phyloP scores from a whole-genome alignment of 208 protist genomes.

The Crithidia brevicula region DNA sequence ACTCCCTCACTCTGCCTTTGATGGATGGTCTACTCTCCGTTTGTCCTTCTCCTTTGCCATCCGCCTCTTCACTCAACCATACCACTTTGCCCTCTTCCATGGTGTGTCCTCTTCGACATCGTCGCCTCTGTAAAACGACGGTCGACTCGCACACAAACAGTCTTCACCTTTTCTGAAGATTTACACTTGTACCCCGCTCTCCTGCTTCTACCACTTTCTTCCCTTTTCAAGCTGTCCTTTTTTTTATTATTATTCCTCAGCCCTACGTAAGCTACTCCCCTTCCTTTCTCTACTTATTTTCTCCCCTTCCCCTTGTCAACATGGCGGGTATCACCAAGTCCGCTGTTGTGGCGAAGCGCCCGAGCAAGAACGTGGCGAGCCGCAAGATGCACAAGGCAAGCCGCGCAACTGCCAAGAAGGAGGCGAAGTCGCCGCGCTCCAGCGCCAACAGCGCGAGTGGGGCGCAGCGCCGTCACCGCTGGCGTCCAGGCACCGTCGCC shows the following conservation, averaged over 20 bases:
- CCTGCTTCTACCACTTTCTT: background rate
- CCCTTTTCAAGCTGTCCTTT: background rate
- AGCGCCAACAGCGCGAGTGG: conserved; percentile 68
- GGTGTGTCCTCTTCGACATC: too few relatives aligned
- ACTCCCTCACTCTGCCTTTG: too few relatives aligned
- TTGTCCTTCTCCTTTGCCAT: too few relatives aligned
- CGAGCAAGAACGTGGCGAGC: conserved; percentile 77
- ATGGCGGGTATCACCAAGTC: conserved; percentile 65
- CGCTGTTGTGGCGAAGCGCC: conserved; percentile 61
- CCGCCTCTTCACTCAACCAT: too few relatives aligned
- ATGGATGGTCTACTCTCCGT: too few relatives aligned
- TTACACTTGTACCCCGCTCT: too few relatives aligned
- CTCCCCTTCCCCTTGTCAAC: conserved; percentile 5
- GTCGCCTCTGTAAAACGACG: too few relatives aligned
- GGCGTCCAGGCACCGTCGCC: conserved; percentile 98
- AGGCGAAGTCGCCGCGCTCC: conserved; percentile 20
- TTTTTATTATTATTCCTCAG: too few relatives aligned
- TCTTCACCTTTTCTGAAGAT: too few relatives aligned
- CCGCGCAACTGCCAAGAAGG: conserved; percentile 76
- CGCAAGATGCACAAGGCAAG: conserved; percentile 77
- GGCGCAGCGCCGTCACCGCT: conserved; percentile 98
- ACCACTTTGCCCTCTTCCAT: too few relatives aligned
- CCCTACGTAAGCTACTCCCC: too few relatives aligned
- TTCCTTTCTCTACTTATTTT: background rate
- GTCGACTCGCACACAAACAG: too few relatives aligned